phyloP scores from a whole-genome alignment of 2,329 filamentous ascomycete species.

The Penicillium rolfsii region DNA sequence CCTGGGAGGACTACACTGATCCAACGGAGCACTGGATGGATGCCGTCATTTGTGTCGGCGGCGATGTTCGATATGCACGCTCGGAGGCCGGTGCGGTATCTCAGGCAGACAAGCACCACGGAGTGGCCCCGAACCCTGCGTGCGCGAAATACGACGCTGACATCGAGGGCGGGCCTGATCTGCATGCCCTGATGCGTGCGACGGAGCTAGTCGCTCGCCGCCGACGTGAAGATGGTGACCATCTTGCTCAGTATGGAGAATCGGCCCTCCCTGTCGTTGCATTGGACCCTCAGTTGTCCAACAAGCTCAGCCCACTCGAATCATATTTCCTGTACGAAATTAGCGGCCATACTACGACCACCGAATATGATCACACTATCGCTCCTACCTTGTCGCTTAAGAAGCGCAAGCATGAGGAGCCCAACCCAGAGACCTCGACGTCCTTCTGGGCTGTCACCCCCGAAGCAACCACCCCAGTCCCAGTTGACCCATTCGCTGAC shows the following conservation, averaged over 20 bases:
- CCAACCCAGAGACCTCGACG: slow-evolving; percentile 15
- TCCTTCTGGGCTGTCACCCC: neutral
- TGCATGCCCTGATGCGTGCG: slow-evolving; percentile 52
- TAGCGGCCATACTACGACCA: slow-evolving; percentile 3
- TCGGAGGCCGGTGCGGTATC: slow-evolving; percentile 33
- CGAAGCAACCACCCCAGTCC: neutral
- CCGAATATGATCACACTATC: slow-evolving; percentile 54
- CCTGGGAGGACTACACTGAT: slow-evolving; percentile 31
- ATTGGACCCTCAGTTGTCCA: slow-evolving; percentile 18
- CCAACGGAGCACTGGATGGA: slow-evolving; percentile 32
- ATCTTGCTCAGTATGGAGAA: slow-evolving; percentile 4
- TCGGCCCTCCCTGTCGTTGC: neutral
- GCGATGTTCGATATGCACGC: slow-evolving; percentile 47
- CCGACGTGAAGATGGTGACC: slow-evolving; percentile 37
- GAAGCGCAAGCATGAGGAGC: slow-evolving; percentile 27
- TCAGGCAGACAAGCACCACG: slow-evolving; percentile 26
- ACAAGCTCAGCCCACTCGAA: slow-evolving; percentile 34
- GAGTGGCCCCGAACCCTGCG: slow-evolving; percentile 30
- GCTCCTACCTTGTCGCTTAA: slow-evolving; percentile 15
- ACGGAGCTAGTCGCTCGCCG: slow-evolving; percentile 48
- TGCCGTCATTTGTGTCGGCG: slow-evolving; percentile 49
- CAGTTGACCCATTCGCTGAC: neutral
- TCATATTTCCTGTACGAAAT: slow-evolving; percentile 50
- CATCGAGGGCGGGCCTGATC: slow-evolving; percentile 48
- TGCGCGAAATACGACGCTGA: slow-evolving; percentile 36